Evolutionary conservation across 106 monocot genomes (phyloP).

Genomic region (Dioscorea zingiberensis): DNA sequence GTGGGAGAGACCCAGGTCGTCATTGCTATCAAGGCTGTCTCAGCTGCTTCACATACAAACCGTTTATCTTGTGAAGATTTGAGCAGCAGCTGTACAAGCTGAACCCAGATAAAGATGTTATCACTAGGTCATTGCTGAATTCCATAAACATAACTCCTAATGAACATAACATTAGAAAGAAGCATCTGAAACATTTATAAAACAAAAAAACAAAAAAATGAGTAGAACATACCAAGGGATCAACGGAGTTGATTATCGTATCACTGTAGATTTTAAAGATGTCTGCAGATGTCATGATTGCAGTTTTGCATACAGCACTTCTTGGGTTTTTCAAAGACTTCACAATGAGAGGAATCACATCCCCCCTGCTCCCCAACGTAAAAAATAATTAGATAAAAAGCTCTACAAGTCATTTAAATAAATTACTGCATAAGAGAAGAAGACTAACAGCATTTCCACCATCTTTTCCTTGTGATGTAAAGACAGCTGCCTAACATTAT

Average conservation of each 20-base stretch:
- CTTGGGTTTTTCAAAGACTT: slow-evolving; percentile 92
- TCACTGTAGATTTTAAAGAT: slow-evolving; percentile 77
- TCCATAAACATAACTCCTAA: too few relatives aligned
- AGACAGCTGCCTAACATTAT: slow-evolving; percentile 88
- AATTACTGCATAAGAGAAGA: neutral
- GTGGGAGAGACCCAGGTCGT: slow-evolving; percentile 73
- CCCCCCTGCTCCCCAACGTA: slow-evolving; percentile 28
- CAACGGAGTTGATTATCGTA: slow-evolving; percentile 65
- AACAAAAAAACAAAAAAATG: neutral
- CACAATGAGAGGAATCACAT: slow-evolving; percentile 66
- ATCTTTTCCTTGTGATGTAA: slow-evolving; percentile 81
- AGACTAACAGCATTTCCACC: slow-evolving; percentile 67
- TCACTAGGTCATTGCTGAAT: too few relatives aligned
- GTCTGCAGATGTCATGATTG: slow-evolving; percentile 90
- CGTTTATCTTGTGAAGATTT: slow-evolving; percentile 98
- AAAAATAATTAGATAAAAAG: neutral
- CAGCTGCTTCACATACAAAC: slow-evolving; percentile 99
- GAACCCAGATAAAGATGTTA: slow-evolving; percentile 5
- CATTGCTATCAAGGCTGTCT: slow-evolving; percentile 67
- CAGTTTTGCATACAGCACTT: slow-evolving; percentile 97
- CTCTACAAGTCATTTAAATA: neutral
- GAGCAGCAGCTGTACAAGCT: slow-evolving; percentile 89
- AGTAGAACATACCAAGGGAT: slow-evolving; percentile 53
- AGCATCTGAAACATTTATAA: neutral
- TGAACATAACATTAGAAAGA: too few relatives aligned